Evolutionary conservation across 2,329 filamentous ascomycete genomes (phyloP), one percentile per base, ranked within the genome.

Genomic region (Ilyonectria destructans): DNA sequence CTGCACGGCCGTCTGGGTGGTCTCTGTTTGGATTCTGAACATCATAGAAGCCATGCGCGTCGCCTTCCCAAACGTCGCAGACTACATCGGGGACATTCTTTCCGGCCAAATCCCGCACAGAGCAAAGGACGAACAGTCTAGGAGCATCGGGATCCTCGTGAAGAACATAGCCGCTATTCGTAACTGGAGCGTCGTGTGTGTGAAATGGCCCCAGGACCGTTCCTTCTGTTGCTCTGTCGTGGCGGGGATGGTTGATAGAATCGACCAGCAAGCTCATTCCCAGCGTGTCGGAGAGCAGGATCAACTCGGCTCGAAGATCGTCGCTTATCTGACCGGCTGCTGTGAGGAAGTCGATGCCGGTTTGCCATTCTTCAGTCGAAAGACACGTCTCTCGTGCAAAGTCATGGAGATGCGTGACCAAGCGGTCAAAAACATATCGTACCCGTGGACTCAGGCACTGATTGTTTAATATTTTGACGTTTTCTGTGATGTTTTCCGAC

Each of bases 41-140:
- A 76, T 95, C 92, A 77, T 95, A 95, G 75, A 89, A 88, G 12
- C 93, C 93, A 13, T 90, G 88, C 17, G 87, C 89, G 76, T 95
- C 92, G 2, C 92, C 93, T 80, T 95, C 92, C 93, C 93, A 95
- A 60, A 95, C 89, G 79, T 95, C 92, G 68, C 95, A 87, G 75
- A 90, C 92, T 48, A 90, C 92, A 45, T 83, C 87, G 0, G 83
- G 63, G 31, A 95, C 83, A 0, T 92, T 89, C 0, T 83, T 84
- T 0, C 91, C 91, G 1, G 82, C 40, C 0, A 87, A 88, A 77
- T 93, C 90, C 70, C 87, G 89, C 72, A 95, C 80, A 0, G 85
- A 90, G 82, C 92, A 93, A 9, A 93, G 75, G 1, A 91, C 90
- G 4, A 95, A 84, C 64, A 92, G 85, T 0, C 90, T 88, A 65